Base-by-base conservation (phyloP, 208 protist genomes). In the Wallacemonas rigidus region DNA sequence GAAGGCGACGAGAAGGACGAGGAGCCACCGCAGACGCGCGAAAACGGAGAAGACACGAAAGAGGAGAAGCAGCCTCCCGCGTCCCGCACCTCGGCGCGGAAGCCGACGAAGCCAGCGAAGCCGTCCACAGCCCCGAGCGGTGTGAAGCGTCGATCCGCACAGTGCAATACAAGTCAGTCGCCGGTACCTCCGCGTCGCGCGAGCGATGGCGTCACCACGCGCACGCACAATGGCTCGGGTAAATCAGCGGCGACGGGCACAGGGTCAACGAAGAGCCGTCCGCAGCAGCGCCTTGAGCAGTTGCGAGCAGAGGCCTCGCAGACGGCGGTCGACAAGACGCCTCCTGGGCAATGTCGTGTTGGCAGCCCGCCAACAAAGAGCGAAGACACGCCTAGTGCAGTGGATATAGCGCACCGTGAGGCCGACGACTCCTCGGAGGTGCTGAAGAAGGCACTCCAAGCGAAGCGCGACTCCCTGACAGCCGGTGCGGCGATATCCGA, bases 281-380 rank as follows among this genome's bases (percentile, higher is more conserved):
- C 63, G 63, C 40, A 36, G 63, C 4, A 12, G 4, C 51, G 67
- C 43, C 44, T 63, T 17, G 53, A 61, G 36, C 67, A 72, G 55
- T 41, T 55, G 5, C 48, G 62, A 15, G 39, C 26, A n/a, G 71
- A 70, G 35, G 71, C 60, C 71, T 41, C 14, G 38, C 4, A 57
- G 53, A 39, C 14, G 44, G 40, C 40, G 12, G 40, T 8, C 11
- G 9, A 47, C 8, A 39, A 44, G 41, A 0, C 3, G 41, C 41
- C 43, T 3, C 14, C 61, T 17, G 8, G 26, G 26, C 26, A 26
- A 26, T 26, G 26, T 26, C 26, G 26, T 26, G 26, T 26, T 26
- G 26, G 26, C 26, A 26, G 26, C 26, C 43, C 0, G 43, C 47
- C 61, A 48, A 45, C 2, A 26, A 5, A 44, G 55, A n/a, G 69